A percentile compares a stretch with the other conserved stretches of the same genome.
These are phyloP conservation scores for Colletotrichum graminicola DNA, from an alignment of 2,329 filamentous ascomycete genomes.

Conservation along the genomic window DNA sequence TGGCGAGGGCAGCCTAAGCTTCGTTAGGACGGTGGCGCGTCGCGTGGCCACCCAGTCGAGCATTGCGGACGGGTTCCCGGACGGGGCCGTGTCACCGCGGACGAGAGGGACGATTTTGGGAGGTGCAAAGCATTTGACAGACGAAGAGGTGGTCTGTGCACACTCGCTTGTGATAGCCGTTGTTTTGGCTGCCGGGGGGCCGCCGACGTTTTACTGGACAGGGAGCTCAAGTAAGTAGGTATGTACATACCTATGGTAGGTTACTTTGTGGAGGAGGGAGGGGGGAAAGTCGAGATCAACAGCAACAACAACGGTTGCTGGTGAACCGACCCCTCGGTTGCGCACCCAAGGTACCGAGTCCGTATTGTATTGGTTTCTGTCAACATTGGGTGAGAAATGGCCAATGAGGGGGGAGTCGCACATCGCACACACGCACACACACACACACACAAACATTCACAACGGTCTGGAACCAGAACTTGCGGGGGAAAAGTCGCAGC, in stretches of 20 bases:
- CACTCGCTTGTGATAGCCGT: conserved; percentile 10
- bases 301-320: conserved; percentile 34
- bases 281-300: conserved; percentile 33
- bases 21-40: conserved; percentile 10
- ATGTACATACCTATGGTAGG: conserved; percentile 1
- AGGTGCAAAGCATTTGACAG: conserved; percentile 8
- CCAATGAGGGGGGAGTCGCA: not conserved
- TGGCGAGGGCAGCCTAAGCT: conserved; percentile 7
- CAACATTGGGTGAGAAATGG: conserved; percentile 20
- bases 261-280: too few species aligned
- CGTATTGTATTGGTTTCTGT: not conserved
- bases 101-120: not conserved
- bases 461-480: not conserved
- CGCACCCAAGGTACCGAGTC: not conserved
- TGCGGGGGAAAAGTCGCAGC: not conserved
- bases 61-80: conserved; percentile 28
- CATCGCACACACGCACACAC: not conserved
- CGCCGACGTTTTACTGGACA: conserved; percentile 38
- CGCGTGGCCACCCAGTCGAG: conserved; percentile 13
- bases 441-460: not conserved
- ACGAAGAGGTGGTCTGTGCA: not conserved
- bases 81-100: conserved; percentile 3
- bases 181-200: conserved; percentile 18
- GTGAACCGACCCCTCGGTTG: conserved; percentile 36
- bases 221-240: not conserved